phyloP scores from a whole-genome alignment of 139 green algal species.

The Chlamydomonas sp. region DNA sequence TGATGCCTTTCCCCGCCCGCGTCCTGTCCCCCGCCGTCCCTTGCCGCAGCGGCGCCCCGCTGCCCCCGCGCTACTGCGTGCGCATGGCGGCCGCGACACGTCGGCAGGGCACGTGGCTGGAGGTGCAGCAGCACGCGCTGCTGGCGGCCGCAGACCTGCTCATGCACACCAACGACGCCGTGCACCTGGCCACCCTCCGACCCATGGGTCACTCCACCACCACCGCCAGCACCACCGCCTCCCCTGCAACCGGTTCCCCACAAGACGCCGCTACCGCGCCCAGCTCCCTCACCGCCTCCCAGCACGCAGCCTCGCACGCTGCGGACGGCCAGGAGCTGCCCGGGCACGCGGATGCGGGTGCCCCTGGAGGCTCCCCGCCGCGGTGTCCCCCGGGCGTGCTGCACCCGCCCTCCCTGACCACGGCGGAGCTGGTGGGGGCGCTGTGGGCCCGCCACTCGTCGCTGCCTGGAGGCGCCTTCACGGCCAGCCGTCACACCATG shows the following conservation, averaged over 20 bases:
- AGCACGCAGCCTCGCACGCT: too few relatives aligned
- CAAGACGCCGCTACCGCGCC: too few relatives aligned
- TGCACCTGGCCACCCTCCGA: background rate
- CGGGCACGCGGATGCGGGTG: too few relatives aligned
- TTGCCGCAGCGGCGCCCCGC: background rate
- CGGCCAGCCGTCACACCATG: background rate
- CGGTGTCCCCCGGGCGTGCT: background rate
- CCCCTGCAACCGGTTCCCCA: background rate
- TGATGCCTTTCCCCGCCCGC: too few relatives aligned
- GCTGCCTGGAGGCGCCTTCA: background rate
- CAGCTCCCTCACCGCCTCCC: too few relatives aligned
- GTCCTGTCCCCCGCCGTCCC: background rate
- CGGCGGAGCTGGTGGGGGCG: background rate
- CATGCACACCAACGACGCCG: background rate
- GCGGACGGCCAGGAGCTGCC: too few relatives aligned
- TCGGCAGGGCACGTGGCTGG: conserved; percentile 9
- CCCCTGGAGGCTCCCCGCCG: too few relatives aligned
- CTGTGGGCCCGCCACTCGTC: conserved; percentile 16
- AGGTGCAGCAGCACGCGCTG: conserved; percentile 22
- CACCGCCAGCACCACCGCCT: too few relatives aligned
- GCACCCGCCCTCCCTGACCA: background rate
- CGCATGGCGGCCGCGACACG: background rate
- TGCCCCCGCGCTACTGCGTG: conserved; percentile 9
- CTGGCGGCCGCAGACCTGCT: conserved; percentile 22
- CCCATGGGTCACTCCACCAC: too few relatives aligned